phyloP scores from a whole-genome alignment of 371 early-diverging fungal species.

The Mucor piriformis region DNA sequence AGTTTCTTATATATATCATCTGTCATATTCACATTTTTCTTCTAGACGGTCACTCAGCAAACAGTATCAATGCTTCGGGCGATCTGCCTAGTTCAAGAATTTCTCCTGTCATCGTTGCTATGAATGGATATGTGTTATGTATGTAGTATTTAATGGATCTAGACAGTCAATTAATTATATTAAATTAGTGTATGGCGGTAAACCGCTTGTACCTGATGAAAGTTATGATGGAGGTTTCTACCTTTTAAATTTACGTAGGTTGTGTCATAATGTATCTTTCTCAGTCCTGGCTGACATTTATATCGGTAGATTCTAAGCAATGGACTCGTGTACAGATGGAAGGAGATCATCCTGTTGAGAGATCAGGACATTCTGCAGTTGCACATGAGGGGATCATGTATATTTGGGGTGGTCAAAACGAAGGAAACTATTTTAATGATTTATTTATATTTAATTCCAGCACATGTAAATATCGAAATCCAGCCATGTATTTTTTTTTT shows the following conservation, averaged over 20 bases:
- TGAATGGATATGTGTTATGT: slow-evolving; percentile 43
- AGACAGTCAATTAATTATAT: too few species aligned
- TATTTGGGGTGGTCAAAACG: slow-evolving; percentile 74
- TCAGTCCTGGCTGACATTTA: neutral
- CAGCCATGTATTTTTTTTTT: neutral
- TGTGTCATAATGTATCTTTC: neutral
- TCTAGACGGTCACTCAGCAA: slow-evolving; percentile 40
- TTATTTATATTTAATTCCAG: slow-evolving; percentile 69
- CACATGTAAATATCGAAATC: slow-evolving; percentile 39
- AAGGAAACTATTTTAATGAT: slow-evolving; percentile 71
- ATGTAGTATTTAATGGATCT: too few species aligned
- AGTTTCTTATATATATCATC: neutral
- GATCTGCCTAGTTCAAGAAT: slow-evolving; percentile 45
- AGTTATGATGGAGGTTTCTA: slow-evolving; percentile 48
- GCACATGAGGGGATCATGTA: slow-evolving; percentile 68
- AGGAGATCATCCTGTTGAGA: slow-evolving; percentile 61
- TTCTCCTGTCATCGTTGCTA: slow-evolving; percentile 34
- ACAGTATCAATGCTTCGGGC: slow-evolving; percentile 34
- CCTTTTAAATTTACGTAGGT: slow-evolving; percentile 48
- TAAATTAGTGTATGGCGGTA: slow-evolving; percentile 56
- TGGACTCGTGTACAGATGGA: slow-evolving; percentile 62
- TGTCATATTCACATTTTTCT: neutral
- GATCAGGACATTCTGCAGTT: slow-evolving; percentile 71
- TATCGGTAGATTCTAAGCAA: slow-evolving; percentile 38
- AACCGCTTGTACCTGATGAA: slow-evolving; percentile 41